Evolutionary conservation across 192 early-diverging fungal species (phyloP).

Genomic region (Mortierella alpina): DNA sequence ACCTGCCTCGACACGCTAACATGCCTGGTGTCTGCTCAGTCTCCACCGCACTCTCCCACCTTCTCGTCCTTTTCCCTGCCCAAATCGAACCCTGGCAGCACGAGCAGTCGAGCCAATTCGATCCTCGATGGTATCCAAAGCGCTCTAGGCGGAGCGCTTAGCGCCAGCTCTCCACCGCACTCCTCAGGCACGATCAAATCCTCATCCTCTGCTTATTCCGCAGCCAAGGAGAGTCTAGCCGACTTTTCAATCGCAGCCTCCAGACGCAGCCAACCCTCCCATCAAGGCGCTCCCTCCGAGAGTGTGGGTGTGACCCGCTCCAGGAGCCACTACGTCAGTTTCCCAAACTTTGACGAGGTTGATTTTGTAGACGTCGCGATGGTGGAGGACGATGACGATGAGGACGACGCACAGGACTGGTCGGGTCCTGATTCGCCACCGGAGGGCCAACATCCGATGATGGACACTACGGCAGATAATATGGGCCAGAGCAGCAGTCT

Average conservation of each 20-base stretch:
- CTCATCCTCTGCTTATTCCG: constrained; percentile 25
- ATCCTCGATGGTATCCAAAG: constrained; percentile 42
- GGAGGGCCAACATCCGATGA: constrained; percentile 7
- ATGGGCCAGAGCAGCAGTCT: neutral
- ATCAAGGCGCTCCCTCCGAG: neutral
- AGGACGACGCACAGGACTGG: constrained; percentile 27
- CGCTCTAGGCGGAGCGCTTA: constrained; percentile 10
- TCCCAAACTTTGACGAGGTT: constrained; percentile 50
- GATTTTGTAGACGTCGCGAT: constrained; percentile 52
- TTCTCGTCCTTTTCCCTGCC: constrained; percentile 24
- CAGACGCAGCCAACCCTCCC: neutral
- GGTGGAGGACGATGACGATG: constrained; percentile 51
- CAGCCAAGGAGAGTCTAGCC: constrained; percentile 36
- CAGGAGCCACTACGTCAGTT: constrained; percentile 51
- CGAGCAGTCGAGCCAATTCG: constrained; percentile 26
- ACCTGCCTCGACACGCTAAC: constrained; percentile 43
- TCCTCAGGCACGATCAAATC: neutral
- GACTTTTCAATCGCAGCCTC: constrained; percentile 45
- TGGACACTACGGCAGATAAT: neutral
- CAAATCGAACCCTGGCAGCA: constrained; percentile 4
- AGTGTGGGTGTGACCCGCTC: constrained; percentile 28
- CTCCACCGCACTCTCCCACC: constrained; percentile 52
- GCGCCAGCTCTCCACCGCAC: constrained; percentile 15
- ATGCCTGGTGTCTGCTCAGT: constrained; percentile 42
- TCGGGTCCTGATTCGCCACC: constrained; percentile 34